phyloP scores from a whole-genome alignment of 257 asterid species.

The Jasminum sambac region DNA sequence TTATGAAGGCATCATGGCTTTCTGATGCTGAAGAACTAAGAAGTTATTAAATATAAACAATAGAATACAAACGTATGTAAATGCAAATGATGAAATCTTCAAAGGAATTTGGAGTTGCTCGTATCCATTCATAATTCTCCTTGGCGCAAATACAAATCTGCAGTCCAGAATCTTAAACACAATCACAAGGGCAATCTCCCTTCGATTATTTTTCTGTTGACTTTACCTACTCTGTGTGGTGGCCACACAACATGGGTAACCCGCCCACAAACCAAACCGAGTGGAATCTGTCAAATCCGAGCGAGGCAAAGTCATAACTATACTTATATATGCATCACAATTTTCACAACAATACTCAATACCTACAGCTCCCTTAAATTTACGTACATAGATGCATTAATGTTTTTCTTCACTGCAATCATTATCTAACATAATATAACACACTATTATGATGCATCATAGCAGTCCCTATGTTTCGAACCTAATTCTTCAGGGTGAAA shows the following conservation, averaged over 20 bases:
- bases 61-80: not conserved
- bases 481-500: constrained; percentile 4
- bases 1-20: not conserved
- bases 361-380: not conserved
- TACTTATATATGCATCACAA: not conserved
- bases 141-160: constrained; percentile 12
- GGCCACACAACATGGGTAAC: constrained; percentile 86
- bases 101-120: not conserved
- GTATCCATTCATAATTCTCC: not conserved
- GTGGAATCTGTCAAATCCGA: constrained; percentile 62
- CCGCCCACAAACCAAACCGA: constrained; percentile 85
- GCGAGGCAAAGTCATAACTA: constrained; percentile 3
- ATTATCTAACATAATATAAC: not conserved
- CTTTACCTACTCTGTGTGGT: constrained; percentile 71
- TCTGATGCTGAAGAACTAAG: not conserved
- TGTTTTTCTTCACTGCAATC: not conserved
- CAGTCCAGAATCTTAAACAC: constrained; percentile 6
- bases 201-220: constrained; percentile 35
- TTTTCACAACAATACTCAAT: constrained; percentile 1
- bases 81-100: not conserved
- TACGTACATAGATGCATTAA: not conserved
- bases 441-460: no score
- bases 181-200: constrained; percentile 28
- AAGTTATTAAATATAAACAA: not conserved
- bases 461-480: not conserved